A percentile compares a stretch with the other conserved stretches of the same genome.
phyloP scores from a whole-genome alignment of 768 basidiomycete genomes.

The Calocybe cyanea region DNA sequence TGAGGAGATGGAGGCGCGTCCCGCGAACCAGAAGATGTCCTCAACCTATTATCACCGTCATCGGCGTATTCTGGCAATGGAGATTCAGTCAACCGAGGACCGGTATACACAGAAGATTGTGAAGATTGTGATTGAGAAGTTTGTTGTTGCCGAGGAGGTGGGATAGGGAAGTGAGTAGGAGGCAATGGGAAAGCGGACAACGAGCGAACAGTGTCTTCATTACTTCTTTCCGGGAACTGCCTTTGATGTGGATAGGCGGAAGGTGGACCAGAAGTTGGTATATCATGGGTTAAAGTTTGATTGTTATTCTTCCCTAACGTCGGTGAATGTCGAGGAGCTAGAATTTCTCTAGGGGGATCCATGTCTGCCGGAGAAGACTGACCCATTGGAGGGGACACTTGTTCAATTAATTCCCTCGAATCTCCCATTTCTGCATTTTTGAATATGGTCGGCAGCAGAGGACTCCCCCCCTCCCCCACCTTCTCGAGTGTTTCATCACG shows the following conservation, averaged over 20 bases:
- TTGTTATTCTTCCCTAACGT: neutral
- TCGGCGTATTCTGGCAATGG: constrained; percentile 19
- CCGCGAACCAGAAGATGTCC: neutral
- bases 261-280: constrained; percentile 17
- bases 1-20: constrained; percentile 1
- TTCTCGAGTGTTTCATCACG: neutral
- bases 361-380: constrained; percentile 10
- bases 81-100: constrained; percentile 21
- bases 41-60: neutral
- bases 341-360: constrained; percentile 5
- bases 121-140: constrained; percentile 22
- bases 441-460: constrained; percentile 3
- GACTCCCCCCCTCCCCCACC: constrained; percentile 2
- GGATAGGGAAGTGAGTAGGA: constrained; percentile 68
- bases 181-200: constrained; percentile 72
- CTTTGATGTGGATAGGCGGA: constrained; percentile 31
- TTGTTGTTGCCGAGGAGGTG: constrained; percentile 33
- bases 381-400: neutral
- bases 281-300: neutral
- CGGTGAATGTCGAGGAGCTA: constrained; percentile 1
- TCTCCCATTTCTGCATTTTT: constrained; percentile 5
- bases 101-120: constrained; percentile 21
- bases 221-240: constrained; percentile 31
- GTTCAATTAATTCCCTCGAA: constrained; percentile 1
- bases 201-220: constrained; percentile 58